Conservation (phyloP, 2,329 filamentous ascomycete genomes). For the Gaeumannomyces sp. region DNA sequence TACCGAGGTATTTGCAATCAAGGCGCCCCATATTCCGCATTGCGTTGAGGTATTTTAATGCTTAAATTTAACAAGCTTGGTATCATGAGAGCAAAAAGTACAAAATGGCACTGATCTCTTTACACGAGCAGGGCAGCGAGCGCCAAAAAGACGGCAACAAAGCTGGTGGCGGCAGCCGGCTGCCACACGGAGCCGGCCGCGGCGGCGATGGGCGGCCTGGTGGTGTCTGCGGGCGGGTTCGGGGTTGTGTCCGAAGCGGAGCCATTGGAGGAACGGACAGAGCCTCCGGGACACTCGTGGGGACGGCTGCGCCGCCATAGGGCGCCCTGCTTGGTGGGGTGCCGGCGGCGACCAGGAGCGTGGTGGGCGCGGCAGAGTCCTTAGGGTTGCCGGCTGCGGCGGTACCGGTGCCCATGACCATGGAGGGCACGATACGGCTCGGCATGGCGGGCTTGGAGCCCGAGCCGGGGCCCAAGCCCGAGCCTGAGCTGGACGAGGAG, state of each 20-base stretch:
- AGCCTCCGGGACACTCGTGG: not conserved
- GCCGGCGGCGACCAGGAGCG: slow-evolving; percentile 6
- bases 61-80: not conserved
- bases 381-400: not conserved
- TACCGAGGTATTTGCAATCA: not conserved
- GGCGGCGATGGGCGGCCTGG: not conserved
- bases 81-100: not conserved
- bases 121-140: not conserved
- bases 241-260: not conserved
- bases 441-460: not conserved
- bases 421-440: not conserved
- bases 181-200: not conserved
- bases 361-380: not conserved
- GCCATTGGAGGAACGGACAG: not conserved
- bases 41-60: not conserved
- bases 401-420: not conserved
- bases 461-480: not conserved
- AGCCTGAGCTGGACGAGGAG: not conserved
- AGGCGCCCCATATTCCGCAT: not conserved
- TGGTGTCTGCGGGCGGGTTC: not conserved
- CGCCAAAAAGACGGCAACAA: not conserved
- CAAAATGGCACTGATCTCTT: no score
- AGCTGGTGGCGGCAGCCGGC: not conserved
- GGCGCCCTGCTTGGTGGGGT: not conserved
- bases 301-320: not conserved